Percentiles rank a stretch among this genome's conserved stretches.
phyloP scores from a whole-genome alignment of 75 land plant species.

The Pinus taeda region DNA sequence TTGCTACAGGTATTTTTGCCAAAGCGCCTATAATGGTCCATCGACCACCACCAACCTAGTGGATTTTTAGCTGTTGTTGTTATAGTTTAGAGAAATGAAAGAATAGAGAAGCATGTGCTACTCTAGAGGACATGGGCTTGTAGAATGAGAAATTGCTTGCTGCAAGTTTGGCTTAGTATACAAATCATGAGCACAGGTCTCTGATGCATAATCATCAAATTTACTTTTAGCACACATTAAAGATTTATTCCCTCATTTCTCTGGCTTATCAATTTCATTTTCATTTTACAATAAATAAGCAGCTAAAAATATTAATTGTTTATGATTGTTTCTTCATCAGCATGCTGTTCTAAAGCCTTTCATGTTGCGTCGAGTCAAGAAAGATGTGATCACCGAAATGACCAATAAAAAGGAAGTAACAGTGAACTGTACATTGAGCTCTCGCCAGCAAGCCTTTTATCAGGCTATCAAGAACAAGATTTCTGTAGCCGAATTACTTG shows the following conservation, averaged over 20 bases:
- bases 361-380: constrained; percentile 96
- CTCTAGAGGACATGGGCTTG: not conserved
- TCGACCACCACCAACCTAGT: no score
- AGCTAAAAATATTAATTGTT: not conserved
- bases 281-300: not conserved
- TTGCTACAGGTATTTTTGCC: no score
- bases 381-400: constrained; percentile 93
- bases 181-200: not conserved
- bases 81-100: not conserved
- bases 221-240: not conserved
- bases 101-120: not conserved
- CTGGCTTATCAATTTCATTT: not conserved
- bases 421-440: constrained; percentile 87
- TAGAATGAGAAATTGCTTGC: not conserved
- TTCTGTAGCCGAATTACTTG: constrained; percentile 90
- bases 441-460: constrained; percentile 95
- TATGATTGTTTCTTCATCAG: constrained; percentile 30
- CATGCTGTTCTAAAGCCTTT: constrained; percentile 98
- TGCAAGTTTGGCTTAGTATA: not conserved
- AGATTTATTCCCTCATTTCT: not conserved
- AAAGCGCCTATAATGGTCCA: no score
- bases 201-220: not conserved
- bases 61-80: not conserved
- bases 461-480: constrained; percentile 98
- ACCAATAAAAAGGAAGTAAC: constrained; percentile 88